Evolutionary conservation across 2,329 filamentous ascomycete genomes (phyloP), one percentile per base, ranked within the genome.

Genomic region (Huntiella savannae): DNA sequence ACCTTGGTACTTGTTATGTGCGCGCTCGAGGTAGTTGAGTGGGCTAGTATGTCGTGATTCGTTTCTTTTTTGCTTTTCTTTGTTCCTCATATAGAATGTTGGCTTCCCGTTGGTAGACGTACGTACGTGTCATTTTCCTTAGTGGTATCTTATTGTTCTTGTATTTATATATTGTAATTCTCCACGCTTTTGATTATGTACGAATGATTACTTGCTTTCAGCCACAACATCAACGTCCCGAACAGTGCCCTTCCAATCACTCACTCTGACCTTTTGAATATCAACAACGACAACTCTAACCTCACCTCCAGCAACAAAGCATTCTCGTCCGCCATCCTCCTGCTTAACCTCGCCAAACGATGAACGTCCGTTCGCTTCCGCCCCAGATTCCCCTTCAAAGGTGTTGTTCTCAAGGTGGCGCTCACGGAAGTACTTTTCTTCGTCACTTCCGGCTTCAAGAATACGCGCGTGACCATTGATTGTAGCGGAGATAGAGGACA

Each of bases 241-340:
- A 4, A 96, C 85, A 11, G 77, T 75, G n/a, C 91, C 88, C 65
- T 94, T 94, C 82, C 82, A 94, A 60, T 94, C 91, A 53, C 82
- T 86, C 55, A 92, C 92, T 56, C 86, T 73, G 42, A 91, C 86
- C 58, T 87, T 83, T 55, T 71, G 73, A 54, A 96, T 84, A 55
- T 72, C 75, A 5, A 96, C 91, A 4, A 88, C 73, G 33, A 96
- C 84, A 5, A 95, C 87, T 42, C 82, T 71, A 1, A 92, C 86
- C 58, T 91, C 82, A 56, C 85, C 81, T 3, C 80, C 82, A 34
- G 79, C 80, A 37, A 93, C 73, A 60, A 86, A 83, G 57, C 73
- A 77, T 57, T 73, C 71, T 33, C 71, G 65, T 0, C 76, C 66
- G 3, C 69, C 73, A 52, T 71, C 71, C 38, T 64, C 62, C 10